Conservation (phyloP, 176 grass and related monocot species). For the Sorghum bicolor region Sorghum_bicolor_NCBIv3 NC_012872.2:62279001-62279500, state of each 20-base stretch:
- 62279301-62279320: not conserved
- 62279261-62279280: slow-evolving; percentile 34
- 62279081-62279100: slow-evolving; percentile 31
- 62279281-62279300: not conserved
- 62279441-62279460: too few species aligned
- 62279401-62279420: not conserved
- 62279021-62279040: slow-evolving; percentile 47
- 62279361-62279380: not conserved
- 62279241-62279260: slow-evolving; percentile 22
- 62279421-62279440: not conserved
- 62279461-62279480: too few species aligned
- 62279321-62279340: not conserved
- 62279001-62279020: slow-evolving; percentile 51
- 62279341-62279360: not conserved
- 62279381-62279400: not conserved
- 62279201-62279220: slow-evolving; percentile 14
- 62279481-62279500: too few species aligned
- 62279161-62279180: slow-evolving; percentile 26
- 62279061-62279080: slow-evolving; percentile 29
- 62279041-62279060: slow-evolving; percentile 30
- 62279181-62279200: slow-evolving; percentile 27
- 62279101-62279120: slow-evolving; percentile 17
- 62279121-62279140: slow-evolving; percentile 34
- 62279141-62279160: slow-evolving; percentile 42
- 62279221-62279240: slow-evolving; percentile 40